A percentile compares a stretch with the other conserved stretches of the same genome.
Evolutionary conservation across 2,329 filamentous ascomycete species (phyloP).

Genomic region (Colletotrichum lentis): DNA sequence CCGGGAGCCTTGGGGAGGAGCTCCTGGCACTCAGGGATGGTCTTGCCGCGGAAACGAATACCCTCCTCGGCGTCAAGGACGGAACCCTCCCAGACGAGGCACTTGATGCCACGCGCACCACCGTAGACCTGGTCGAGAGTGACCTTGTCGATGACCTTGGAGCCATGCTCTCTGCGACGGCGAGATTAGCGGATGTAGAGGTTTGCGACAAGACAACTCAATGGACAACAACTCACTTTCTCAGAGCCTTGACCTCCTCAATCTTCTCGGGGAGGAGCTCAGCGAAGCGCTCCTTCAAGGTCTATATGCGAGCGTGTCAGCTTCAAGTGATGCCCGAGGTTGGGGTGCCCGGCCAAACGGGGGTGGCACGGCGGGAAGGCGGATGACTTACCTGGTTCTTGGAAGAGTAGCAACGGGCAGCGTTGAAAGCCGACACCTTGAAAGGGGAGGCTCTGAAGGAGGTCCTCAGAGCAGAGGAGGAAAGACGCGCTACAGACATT

Average conservation of each 20-base stretch:
- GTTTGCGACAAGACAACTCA: slow-evolving; percentile 26
- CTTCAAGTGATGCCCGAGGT: slow-evolving; percentile 36
- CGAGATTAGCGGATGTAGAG: slow-evolving; percentile 37
- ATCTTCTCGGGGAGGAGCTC: slow-evolving; percentile 95
- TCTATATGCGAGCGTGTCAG: slow-evolving; percentile 61
- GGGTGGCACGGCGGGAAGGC: slow-evolving; percentile 5
- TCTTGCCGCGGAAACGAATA: slow-evolving; percentile 99
- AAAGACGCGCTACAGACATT: slow-evolving; percentile 86
- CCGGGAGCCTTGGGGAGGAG: slow-evolving; percentile 96
- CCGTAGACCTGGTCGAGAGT: slow-evolving; percentile 99
- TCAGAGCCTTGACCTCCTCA: slow-evolving; percentile 98
- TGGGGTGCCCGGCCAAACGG: slow-evolving; percentile 38
- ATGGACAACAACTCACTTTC: slow-evolving; percentile 73
- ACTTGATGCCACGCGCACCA: slow-evolving; percentile 98
- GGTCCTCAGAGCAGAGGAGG: slow-evolving; percentile 82
- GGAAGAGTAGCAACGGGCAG: slow-evolving; percentile 88
- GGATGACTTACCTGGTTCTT: slow-evolving; percentile 78
- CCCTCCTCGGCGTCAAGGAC: slow-evolving; percentile 98
- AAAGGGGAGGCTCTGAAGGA: slow-evolving; percentile 73
- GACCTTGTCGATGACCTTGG: slow-evolving; percentile 95
- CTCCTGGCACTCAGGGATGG: slow-evolving; percentile 98
- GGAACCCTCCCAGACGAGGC: slow-evolving; percentile 97
- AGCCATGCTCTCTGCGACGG: slow-evolving; percentile 80
- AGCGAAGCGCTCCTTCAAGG: slow-evolving; percentile 97
- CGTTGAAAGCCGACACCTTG: slow-evolving; percentile 77